Base-by-base conservation (phyloP, 2,329 filamentous ascomycete genomes). In the Colletotrichum sp. region DNA sequence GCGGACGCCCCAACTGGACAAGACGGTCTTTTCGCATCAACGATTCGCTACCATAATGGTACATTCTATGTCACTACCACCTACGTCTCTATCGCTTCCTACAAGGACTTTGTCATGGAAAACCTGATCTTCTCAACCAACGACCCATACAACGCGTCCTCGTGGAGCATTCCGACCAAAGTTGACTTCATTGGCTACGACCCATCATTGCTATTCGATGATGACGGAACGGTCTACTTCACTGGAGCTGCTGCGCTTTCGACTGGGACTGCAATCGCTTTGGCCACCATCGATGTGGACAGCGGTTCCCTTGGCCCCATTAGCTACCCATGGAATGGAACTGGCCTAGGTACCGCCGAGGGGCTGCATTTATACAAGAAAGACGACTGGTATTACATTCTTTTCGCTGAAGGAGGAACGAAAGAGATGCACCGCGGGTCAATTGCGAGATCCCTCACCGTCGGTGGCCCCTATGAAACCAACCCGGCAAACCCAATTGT, bases 391-490 rank as follows among this genome's bases (percentile, higher is more conserved):
- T 89, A 87, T 72, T 89, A 88, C 72, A 82, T 88, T n/a, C 84
- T 88, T 59, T 87, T 87, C 57, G 86, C 86, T 1, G 87, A 89
- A 68, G 87, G 87, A 0, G 87, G 87, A 28, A 87, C 85, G 0
- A 79, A 80, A 68, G 80, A 80, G 5, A 79, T 81, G 0, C 92
- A 94, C 78, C 89, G 90, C 7, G 89, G 88, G 78, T 93, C 91
- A 34, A 86, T 94, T 5, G 84, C 92, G 76, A 85, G 89, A 65
- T 85, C 87, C 9, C 79, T 84, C 68, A 78, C 87, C 81, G 80
- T 91, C 71, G 90, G 90, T 84, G 92, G 92, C 0, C 92, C 92
- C 0, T 94, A 93, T 82, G 90, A 92, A 78, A 81, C 87, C 2
- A 90, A 91, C 57, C 90, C 91, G 0, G 82, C 89, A 59, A 90